phyloP scores from a whole-genome alignment of 768 basidiomycete genomes.

The Lentinus tigrinus region DNA sequence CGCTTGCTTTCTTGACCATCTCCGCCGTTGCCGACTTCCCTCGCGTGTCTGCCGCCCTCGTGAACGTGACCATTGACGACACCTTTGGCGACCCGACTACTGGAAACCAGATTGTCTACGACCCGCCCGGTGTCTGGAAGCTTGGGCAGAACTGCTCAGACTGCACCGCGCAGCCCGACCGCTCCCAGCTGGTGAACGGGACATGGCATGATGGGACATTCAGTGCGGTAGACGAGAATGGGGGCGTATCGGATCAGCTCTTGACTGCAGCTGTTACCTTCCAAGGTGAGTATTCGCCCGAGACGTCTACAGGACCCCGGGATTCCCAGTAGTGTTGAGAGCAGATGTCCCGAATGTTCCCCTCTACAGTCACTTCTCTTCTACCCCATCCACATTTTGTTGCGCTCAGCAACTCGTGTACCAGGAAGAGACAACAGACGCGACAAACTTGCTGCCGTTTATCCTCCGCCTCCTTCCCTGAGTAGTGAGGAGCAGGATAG shows the following conservation, averaged over 20 bases:
- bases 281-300: slow-evolving; percentile 33
- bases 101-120: slow-evolving; percentile 32
- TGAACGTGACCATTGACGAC: slow-evolving; percentile 46
- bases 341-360: no score
- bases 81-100: slow-evolving; percentile 32
- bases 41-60: slow-evolving; percentile 19
- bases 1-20: background rate
- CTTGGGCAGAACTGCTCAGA: slow-evolving; percentile 23
- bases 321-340: no score
- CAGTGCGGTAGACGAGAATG: slow-evolving; percentile 9
- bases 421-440: no score
- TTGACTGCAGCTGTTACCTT: slow-evolving; percentile 33
- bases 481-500: no score
- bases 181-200: slow-evolving; percentile 14
- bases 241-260: slow-evolving; percentile 14
- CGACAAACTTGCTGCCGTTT: no score
- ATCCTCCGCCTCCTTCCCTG: no score
- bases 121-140: slow-evolving; percentile 36
- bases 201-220: slow-evolving; percentile 36
- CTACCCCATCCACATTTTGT: no score
- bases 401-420: no score
- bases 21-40: background rate
- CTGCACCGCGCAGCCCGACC: slow-evolving; percentile 30
- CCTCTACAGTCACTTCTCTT: no score
- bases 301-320: no score